Conservation (phyloP, 257 asterid genomes). For the Petrea volubilis region DNA sequence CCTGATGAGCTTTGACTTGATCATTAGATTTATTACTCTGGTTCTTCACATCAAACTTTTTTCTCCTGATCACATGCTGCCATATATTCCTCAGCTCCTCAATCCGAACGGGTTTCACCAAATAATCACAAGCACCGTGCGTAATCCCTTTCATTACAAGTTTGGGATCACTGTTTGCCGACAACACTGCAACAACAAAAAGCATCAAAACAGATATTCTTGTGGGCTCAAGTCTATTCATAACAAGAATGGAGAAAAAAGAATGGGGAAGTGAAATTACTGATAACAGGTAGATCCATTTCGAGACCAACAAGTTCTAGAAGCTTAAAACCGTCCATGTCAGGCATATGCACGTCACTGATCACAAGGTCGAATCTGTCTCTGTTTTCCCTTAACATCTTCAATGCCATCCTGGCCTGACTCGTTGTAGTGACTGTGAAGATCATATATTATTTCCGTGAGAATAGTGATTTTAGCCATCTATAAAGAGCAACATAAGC, state of each 20-base stretch:
- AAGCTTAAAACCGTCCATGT: slow-evolving; percentile 91
- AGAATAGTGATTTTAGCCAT: neutral
- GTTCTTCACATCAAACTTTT: slow-evolving; percentile 41
- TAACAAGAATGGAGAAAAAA: slow-evolving; percentile 13
- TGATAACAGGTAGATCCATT: slow-evolving; percentile 88
- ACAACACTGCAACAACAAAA: slow-evolving; percentile 63
- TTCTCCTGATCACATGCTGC: slow-evolving; percentile 86
- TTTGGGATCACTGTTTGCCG: slow-evolving; percentile 68
- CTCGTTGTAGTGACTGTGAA: slow-evolving; percentile 61
- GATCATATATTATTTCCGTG: slow-evolving; percentile 21
- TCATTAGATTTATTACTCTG: slow-evolving; percentile 33
- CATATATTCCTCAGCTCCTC: slow-evolving; percentile 84
- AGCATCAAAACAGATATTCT: slow-evolving; percentile 4
- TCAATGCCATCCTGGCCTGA: slow-evolving; percentile 70
- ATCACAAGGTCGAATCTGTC: slow-evolving; percentile 77
- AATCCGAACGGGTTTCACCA: slow-evolving; percentile 78
- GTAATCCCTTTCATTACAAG: slow-evolving; percentile 81
- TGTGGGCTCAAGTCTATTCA: neutral
- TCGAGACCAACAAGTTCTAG: slow-evolving; percentile 87
- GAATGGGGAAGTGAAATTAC: slow-evolving; percentile 38
- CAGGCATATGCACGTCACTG: slow-evolving; percentile 93
- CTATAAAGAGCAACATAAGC: neutral
- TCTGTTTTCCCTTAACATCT: slow-evolving; percentile 69
- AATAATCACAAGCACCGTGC: slow-evolving; percentile 91
- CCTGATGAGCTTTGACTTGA: slow-evolving; percentile 36